Conservation (phyloP, 2,329 filamentous ascomycete genomes). For the Blastomyces gilchristii region DNA sequence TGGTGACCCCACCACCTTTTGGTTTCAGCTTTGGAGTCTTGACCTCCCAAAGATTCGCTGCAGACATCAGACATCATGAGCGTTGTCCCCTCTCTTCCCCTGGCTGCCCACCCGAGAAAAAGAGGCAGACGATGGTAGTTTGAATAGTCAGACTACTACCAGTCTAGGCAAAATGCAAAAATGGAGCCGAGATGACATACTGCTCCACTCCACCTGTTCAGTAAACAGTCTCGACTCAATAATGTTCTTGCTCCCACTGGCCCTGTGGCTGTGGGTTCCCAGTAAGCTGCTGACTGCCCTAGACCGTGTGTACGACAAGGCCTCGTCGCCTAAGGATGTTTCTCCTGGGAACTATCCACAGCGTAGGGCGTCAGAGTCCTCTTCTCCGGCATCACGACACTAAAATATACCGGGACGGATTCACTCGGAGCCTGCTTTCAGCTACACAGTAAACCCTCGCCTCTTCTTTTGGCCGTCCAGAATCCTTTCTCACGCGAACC, state of each 20-base stretch:
- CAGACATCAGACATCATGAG: neutral
- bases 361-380: neutral
- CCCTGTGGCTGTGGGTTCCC: neutral
- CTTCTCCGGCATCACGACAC: neutral
- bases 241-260: neutral
- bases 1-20: too few species aligned
- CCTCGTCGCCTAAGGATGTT: neutral
- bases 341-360: neutral
- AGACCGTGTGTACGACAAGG: neutral
- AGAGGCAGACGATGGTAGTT: neutral
- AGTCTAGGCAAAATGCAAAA: neutral
- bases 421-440: neutral
- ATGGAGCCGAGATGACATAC: neutral
- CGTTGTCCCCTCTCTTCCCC: neutral
- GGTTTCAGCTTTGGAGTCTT: too few species aligned
- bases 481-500: neutral
- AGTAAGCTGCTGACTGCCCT: neutral
- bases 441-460: neutral
- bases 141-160: neutral
- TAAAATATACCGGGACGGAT: neutral
- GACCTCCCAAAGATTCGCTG: neutral
- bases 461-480: neutral
- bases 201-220: neutral
- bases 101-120: neutral
- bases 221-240: neutral